Percentiles rank a stretch among this genome's conserved stretches.
Conservation (phyloP, 1,284 basidiomycete species). For the Quambalaria eucalypti region DNA sequence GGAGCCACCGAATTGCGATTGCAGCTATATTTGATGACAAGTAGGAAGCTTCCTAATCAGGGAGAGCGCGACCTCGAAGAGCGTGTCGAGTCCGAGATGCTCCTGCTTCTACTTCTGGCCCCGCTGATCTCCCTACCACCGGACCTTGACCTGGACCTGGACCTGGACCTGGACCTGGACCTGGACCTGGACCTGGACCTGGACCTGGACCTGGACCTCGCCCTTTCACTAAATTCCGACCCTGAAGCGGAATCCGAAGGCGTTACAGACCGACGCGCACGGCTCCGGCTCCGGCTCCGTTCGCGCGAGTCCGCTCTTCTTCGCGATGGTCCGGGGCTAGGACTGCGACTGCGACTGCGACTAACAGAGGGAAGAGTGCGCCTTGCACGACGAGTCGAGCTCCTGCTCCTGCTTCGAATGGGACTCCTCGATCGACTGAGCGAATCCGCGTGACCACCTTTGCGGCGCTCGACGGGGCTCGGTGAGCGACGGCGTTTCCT, state of each 20-base stretch:
- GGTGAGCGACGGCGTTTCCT: slow-evolving; percentile 11
- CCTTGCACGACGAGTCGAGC: too few species aligned
- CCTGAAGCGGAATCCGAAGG: background rate
- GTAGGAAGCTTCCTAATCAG: too few species aligned
- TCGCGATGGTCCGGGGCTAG: background rate
- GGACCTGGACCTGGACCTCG: slow-evolving; percentile 2
- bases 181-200: background rate
- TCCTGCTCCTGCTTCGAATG: slow-evolving; percentile 3
- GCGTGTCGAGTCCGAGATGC: too few species aligned
- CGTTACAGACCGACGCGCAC: background rate
- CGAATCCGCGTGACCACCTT: background rate
- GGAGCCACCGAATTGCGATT: too few species aligned
- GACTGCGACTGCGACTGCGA: slow-evolving; percentile 3
- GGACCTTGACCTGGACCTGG: too few species aligned
- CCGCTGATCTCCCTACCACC: too few species aligned
- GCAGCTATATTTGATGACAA: too few species aligned
- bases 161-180: too few species aligned
- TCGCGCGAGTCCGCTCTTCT: too few species aligned
- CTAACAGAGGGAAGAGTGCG: too few species aligned
- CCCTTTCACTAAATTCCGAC: background rate
- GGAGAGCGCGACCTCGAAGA: too few species aligned
- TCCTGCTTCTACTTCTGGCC: too few species aligned
- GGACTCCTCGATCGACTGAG: slow-evolving; percentile 4
- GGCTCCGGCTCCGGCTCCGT: slow-evolving; percentile 4
- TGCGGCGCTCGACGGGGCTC: slow-evolving; percentile 7